Base-by-base conservation (phyloP, 306 rosid genomes). In the Quercus ilex region DNA sequence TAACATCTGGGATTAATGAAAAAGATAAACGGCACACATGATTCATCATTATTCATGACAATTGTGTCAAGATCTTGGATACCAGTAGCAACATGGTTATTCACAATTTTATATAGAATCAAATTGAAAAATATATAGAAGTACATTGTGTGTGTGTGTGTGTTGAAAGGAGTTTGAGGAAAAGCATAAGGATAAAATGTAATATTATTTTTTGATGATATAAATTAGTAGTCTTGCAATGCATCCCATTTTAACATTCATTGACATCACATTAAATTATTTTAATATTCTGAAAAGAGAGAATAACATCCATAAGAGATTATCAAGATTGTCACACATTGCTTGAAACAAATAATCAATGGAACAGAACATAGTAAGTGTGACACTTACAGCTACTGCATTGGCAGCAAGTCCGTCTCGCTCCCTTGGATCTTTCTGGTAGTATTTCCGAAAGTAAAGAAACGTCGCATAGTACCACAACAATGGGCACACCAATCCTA, bases 381-480 rank as follows among this genome's bases (percentile, higher is more conserved):
- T 28, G 25, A 33, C 6, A 67, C 72, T 88, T 94, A 94, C 99
- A 79, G 97, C 93, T 68, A 92, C 84, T 74, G 97, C 93, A 78
- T 97, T 91, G 62, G 99, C 95, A 52, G 97, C 99, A 13, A 94
- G 82, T 21, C 97, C 99, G 17, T 97, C 97, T 25, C 99, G 87
- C 73, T 94, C 99, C 84, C 99, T 90, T 31, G 99, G 99, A 86
- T 94, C 99, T 85, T 86, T 92, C 74, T 91, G 90, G 26, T 88
- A 90, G 82, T 88, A 78, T 23, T 91, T 92, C 73, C 95, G 88
- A 26, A 94, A 87, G 81, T 94, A 94, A 71, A 92, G 97, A 67
- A 92, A 18, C 8, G 97, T 85, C 8, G 93, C 97, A 73, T 85
- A 94, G 83, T 77, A 94, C 99, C 99, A 94, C 88, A 94, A 71